phyloP scores from a whole-genome alignment of 805 yeast species.

The Lachancea sp. region DNA sequence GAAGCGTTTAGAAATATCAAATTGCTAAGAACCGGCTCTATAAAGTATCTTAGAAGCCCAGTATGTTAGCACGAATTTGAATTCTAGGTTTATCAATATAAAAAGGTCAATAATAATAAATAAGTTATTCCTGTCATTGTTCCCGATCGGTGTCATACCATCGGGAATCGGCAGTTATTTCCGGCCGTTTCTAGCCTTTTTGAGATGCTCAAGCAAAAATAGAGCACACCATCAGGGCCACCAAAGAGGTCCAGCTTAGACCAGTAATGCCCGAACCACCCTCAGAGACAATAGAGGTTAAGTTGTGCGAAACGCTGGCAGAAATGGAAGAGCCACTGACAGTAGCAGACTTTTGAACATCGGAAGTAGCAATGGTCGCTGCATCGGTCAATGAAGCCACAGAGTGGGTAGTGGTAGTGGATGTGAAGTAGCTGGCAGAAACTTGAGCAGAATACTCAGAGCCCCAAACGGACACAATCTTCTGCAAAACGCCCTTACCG shows the following conservation, averaged over 20 bases:
- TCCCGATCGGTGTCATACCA: no score
- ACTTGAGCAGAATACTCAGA: slow-evolving; percentile 23
- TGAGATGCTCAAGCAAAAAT: slow-evolving; percentile 1
- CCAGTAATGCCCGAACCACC: slow-evolving; percentile 10
- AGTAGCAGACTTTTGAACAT: slow-evolving; percentile 5
- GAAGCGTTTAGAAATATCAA: no score
- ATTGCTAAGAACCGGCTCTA: no score
- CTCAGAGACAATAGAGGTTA: neutral
- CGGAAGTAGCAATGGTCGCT: slow-evolving; percentile 7
- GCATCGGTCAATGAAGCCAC: slow-evolving; percentile 9
- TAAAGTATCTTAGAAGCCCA: no score
- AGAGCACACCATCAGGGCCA: slow-evolving; percentile 4
- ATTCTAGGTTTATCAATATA: neutral
- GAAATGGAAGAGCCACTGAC: slow-evolving; percentile 9
- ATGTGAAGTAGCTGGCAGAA: slow-evolving; percentile 26
- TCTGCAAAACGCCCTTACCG: slow-evolving; percentile 32
- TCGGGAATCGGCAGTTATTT: neutral
- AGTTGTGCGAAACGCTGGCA: slow-evolving; percentile 2
- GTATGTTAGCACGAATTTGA: no score
- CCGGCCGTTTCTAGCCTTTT: no score
- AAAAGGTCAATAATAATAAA: neutral
- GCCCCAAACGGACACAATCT: slow-evolving; percentile 33
- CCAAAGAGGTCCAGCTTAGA: slow-evolving; percentile 10
- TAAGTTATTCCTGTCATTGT: no score
- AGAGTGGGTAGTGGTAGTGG: slow-evolving; percentile 31